Evolutionary conservation across 441 rosid genomes (phyloP).

Genomic region (Aleurites moluccanus): DNA sequence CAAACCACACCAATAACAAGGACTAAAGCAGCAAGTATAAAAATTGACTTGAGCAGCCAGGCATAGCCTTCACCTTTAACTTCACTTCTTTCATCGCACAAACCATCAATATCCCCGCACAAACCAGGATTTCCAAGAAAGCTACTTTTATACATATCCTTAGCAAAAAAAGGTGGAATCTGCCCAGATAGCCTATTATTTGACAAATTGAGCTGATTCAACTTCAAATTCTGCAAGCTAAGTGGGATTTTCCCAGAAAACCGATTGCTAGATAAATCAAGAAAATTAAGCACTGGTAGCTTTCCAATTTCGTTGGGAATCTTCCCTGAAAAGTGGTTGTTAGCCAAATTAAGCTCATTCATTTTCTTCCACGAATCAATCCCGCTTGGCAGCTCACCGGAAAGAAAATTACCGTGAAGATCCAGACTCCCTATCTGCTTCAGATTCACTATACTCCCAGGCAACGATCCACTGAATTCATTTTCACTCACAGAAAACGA

Average conservation of each 20-base stretch:
- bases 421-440: slow-evolving; percentile 62
- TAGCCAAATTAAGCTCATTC: slow-evolving; percentile 73
- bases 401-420: slow-evolving; percentile 61
- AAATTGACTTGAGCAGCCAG: slow-evolving; percentile 78
- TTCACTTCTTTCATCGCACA: slow-evolving; percentile 50
- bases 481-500: slow-evolving; percentile 63
- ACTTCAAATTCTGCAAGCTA: slow-evolving; percentile 76
- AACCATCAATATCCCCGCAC: slow-evolving; percentile 68
- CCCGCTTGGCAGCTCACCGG: slow-evolving; percentile 66
- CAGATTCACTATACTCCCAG: slow-evolving; percentile 57
- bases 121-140: slow-evolving; percentile 80
- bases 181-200: slow-evolving; percentile 62
- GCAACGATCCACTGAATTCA: slow-evolving; percentile 63
- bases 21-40: slow-evolving; percentile 63
- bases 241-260: slow-evolving; percentile 67
- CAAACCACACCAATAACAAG: slow-evolving; percentile 67
- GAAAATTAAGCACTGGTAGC: slow-evolving; percentile 78
- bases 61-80: slow-evolving; percentile 51
- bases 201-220: slow-evolving; percentile 82
- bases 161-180: slow-evolving; percentile 64
- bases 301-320: slow-evolving; percentile 69
- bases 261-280: slow-evolving; percentile 72
- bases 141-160: slow-evolving; percentile 60
- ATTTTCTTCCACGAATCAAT: slow-evolving; percentile 73
- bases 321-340: slow-evolving; percentile 56